Conservation (phyloP, 2,329 filamentous ascomycete species). For the Malbranchea zuffiana region DNA sequence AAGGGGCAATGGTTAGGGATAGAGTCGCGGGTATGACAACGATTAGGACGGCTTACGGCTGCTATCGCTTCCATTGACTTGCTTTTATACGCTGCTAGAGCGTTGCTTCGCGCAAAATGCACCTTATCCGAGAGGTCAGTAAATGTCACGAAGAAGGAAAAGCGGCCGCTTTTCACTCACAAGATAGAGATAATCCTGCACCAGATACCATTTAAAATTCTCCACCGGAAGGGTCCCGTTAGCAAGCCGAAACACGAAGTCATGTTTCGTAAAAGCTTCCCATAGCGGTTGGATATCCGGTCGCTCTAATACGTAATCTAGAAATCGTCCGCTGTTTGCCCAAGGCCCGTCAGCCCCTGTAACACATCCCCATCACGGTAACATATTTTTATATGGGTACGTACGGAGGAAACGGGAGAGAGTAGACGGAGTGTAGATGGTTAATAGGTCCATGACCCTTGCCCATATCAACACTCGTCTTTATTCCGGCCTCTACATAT, state of each 20-base stretch:
- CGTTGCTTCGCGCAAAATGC: slow-evolving; percentile 80
- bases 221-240: slow-evolving; percentile 62
- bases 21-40: not conserved
- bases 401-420: slow-evolving; percentile 48
- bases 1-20: slow-evolving; percentile 1
- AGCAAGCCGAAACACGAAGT: slow-evolving; percentile 68
- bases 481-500: slow-evolving; percentile 53
- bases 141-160: slow-evolving; percentile 2
- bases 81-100: slow-evolving; percentile 75
- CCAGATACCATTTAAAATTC: slow-evolving; percentile 77
- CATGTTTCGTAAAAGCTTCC: slow-evolving; percentile 66
- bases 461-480: slow-evolving; percentile 45
- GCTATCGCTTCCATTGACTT: slow-evolving; percentile 62
- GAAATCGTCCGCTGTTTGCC: slow-evolving; percentile 54
- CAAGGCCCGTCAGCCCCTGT: slow-evolving; percentile 2
- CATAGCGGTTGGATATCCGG: slow-evolving; percentile 64
- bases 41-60: slow-evolving; percentile 44
- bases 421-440: slow-evolving; percentile 54
- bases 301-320: slow-evolving; percentile 70
- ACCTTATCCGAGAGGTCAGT: slow-evolving; percentile 39
- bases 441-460: slow-evolving; percentile 55
- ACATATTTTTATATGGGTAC: no score
- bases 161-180: slow-evolving; percentile 34
- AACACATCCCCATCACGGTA: not conserved
- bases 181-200: slow-evolving; percentile 86